Percentiles rank a stretch among this genome's conserved stretches.
These are phyloP conservation scores for Cicer chorassanicum DNA, from an alignment of 306 rosid species.

Conservation along the genomic window DNA sequence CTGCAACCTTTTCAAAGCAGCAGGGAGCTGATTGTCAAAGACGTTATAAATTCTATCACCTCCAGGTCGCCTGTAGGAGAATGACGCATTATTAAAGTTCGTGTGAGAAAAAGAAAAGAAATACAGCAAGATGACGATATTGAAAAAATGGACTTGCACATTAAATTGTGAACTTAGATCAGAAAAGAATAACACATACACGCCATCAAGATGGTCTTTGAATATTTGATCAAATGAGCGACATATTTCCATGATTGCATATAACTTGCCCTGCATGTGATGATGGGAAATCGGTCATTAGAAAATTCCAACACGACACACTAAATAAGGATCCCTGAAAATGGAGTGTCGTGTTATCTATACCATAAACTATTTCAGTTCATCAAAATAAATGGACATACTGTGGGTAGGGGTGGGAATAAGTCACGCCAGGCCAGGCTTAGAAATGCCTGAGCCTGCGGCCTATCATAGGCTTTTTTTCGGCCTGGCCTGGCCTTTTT, in stretches of 20 bases:
- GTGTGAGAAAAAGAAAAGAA: constrained; percentile 2
- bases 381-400: constrained; percentile 24
- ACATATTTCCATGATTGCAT: constrained; percentile 89
- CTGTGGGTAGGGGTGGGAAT: neutral
- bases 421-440: no score
- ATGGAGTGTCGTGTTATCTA: constrained; percentile 7
- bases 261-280: constrained; percentile 84
- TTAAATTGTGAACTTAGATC: constrained; percentile 9
- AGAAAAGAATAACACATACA: constrained; percentile 58
- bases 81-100: constrained; percentile 32
- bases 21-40: constrained; percentile 95
- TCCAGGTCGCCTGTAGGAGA: constrained; percentile 76
- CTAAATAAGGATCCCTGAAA: constrained; percentile 21
- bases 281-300: constrained; percentile 43
- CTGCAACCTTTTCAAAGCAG: constrained; percentile 86
- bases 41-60: constrained; percentile 91
- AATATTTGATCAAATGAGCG: constrained; percentile 84
- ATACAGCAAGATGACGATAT: constrained; percentile 2
- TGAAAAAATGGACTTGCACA: constrained; percentile 20
- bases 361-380: constrained; percentile 26
- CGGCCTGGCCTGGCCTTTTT: no score
- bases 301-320: constrained; percentile 22
- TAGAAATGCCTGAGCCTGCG: no score
- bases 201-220: constrained; percentile 98
- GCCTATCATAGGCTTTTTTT: no score